Base-by-base conservation (phyloP, 331 rosid species). In the Stylosanthes scabra region DNA sequence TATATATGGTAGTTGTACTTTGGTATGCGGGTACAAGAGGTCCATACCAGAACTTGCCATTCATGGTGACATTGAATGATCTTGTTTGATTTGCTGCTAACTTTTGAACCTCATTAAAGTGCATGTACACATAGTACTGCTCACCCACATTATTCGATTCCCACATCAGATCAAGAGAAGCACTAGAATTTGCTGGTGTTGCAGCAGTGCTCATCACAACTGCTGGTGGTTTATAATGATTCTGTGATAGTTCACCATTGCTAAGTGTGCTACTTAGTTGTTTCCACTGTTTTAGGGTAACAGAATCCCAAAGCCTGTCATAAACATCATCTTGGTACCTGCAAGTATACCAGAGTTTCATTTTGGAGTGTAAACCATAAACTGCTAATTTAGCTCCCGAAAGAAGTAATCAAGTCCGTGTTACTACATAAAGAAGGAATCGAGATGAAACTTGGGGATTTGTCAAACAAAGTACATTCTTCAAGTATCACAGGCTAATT, bases 171-270 rank as follows among this genome's bases (percentile, higher is more conserved):
- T 55, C 9, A 5, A 82, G 6, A 9, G 85, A 12, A 39, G 27
- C 78, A 63, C 52, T 81, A 0, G 47, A 58, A 46, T 68, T 62
- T 7, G 1, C 11, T 6, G 78, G 79, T 12, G 72, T 62, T 1
- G 80, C 77, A 0, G 94, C 89, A 28, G 90, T 80, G 45, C 74
- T 68, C 89, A 87, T 78, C n/a, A 88, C 89, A 15, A 40, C 9
- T 44, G 80, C 62, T 8, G 92, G 86, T 40, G 63, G 74, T 10
- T 42, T 9, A 71, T 62, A 81, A 7, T 1, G 4, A 58, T 60
- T 71, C 74, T 67, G 84, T 41, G 0, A 0, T 3, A 77, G 39
- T 51, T 52, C 28, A 28, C 50, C 16, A 34, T 37, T 6, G 10
- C 44, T 34, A 3, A 66, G 4, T 3, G 81, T 2, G 1, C 74